These are phyloP conservation scores for Lactarius hengduanensis DNA, from an alignment of 768 basidiomycete species.

Conservation along the genomic window DNA sequence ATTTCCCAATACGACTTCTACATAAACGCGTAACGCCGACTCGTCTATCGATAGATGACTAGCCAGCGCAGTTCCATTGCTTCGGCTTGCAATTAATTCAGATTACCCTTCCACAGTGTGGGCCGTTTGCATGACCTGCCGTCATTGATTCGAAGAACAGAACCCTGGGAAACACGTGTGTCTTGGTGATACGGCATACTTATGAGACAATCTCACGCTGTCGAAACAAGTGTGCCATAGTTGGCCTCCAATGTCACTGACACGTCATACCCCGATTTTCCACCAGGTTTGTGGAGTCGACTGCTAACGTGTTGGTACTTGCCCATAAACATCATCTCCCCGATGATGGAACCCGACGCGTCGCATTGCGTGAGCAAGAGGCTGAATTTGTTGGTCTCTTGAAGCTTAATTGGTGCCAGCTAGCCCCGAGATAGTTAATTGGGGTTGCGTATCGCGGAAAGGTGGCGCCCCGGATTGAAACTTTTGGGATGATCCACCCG, in stretches of 20 bases:
- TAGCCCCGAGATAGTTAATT: neutral
- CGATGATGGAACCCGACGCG: neutral
- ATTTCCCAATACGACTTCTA: slow-evolving; percentile 79
- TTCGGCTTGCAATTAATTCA: neutral
- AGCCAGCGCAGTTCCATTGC: neutral
- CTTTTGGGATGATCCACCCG: neutral
- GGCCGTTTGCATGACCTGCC: neutral
- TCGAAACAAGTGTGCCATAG: neutral
- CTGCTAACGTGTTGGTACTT: neutral
- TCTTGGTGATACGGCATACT: neutral
- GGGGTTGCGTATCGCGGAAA: neutral
- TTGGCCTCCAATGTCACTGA: neutral
- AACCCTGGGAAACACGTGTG: neutral
- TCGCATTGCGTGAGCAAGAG: neutral
- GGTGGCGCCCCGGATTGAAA: neutral
- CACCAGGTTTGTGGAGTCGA: neutral
- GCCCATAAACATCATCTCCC: neutral
- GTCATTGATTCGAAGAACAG: neutral
- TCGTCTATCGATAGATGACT: neutral
- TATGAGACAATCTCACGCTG: neutral
- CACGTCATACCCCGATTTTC: neutral
- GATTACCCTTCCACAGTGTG: neutral
- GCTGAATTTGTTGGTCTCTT: neutral
- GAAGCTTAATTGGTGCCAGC: slow-evolving; percentile 6
- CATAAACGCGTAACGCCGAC: slow-evolving; percentile 40